A percentile compares a stretch with the other conserved stretches of the same genome.
These are phyloP conservation scores for Lachancea fermentati DNA, from an alignment of 805 yeast species.

Conservation along the genomic window DNA sequence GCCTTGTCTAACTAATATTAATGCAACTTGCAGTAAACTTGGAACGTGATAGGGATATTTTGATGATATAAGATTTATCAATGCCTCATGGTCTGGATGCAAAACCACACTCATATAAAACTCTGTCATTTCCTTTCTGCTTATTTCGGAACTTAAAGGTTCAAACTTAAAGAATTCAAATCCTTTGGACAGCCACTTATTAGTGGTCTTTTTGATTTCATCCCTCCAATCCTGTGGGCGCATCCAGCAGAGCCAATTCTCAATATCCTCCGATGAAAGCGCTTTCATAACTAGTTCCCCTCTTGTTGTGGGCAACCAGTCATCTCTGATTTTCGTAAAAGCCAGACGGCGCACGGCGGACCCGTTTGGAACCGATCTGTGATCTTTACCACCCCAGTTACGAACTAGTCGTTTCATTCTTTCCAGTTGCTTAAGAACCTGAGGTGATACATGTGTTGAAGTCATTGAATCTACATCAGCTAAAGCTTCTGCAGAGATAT, in stretches of 20 bases:
- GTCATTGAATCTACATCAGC: constrained; percentile 76
- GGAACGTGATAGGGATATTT: constrained; percentile 70
- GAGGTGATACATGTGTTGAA: constrained; percentile 63
- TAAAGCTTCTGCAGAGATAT: constrained; percentile 57
- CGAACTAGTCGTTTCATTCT: constrained; percentile 46
- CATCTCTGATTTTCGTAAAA: constrained; percentile 69
- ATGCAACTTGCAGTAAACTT: constrained; percentile 72
- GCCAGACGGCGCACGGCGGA: constrained; percentile 54
- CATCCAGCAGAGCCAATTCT: constrained; percentile 33
- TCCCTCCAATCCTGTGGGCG: constrained; percentile 46
- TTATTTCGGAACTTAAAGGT: constrained; percentile 33
- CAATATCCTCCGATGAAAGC: constrained; percentile 36
- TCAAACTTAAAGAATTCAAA: constrained; percentile 54
- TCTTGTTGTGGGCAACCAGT: constrained; percentile 67
- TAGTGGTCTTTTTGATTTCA: constrained; percentile 39
- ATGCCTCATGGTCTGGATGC: constrained; percentile 74
- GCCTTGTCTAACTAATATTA: constrained; percentile 70
- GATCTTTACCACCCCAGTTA: constrained; percentile 84
- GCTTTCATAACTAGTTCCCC: constrained; percentile 61
- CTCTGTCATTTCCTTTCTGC: constrained; percentile 34
- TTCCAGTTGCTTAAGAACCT: constrained; percentile 57
- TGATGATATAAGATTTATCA: constrained; percentile 49
- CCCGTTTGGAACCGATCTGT: constrained; percentile 63
- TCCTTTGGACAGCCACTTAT: constrained; percentile 37
- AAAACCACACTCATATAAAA: constrained; percentile 62